phyloP scores from a whole-genome alignment of 2,329 filamentous ascomycete species.

The Periconia digitata region DNA sequence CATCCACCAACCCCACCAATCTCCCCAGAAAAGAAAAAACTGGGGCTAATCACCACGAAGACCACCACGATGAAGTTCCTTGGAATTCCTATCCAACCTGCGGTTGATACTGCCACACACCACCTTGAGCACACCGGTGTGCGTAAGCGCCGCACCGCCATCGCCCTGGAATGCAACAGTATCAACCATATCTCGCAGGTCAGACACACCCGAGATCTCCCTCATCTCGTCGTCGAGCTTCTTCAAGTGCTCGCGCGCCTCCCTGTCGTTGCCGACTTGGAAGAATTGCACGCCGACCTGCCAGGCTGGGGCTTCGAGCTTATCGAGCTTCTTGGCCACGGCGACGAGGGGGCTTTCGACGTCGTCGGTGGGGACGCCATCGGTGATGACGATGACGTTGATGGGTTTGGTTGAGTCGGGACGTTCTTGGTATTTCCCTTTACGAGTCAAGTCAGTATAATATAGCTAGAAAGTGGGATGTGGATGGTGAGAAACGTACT shows the following conservation, averaged over 20 bases:
- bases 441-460: too few relatives aligned
- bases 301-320: slow-evolving; percentile 68
- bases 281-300: slow-evolving; percentile 96
- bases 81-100: slow-evolving; percentile 56
- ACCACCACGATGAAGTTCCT: slow-evolving; percentile 31
- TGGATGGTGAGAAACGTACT: too few relatives aligned
- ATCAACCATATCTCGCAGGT: slow-evolving; percentile 85
- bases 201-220: slow-evolving; percentile 53
- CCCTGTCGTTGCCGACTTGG: slow-evolving; percentile 77
- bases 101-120: slow-evolving; percentile 77
- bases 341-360: slow-evolving; percentile 66
- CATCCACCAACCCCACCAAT: too few relatives aligned
- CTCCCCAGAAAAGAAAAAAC: background rate
- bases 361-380: slow-evolving; percentile 80
- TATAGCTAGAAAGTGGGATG: too few relatives aligned
- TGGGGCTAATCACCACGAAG: background rate
- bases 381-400: slow-evolving; percentile 92
- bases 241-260: slow-evolving; percentile 65
- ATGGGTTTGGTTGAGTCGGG: slow-evolving; percentile 68
- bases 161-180: slow-evolving; percentile 72
- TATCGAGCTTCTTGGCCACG: slow-evolving; percentile 70
- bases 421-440: slow-evolving; percentile 53
- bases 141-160: slow-evolving; percentile 59
- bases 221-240: slow-evolving; percentile 74
- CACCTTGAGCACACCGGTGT: slow-evolving; percentile 72